Base-by-base conservation (phyloP, 202 grass and related monocot species). In the Schoenoplectus triqueter region DNA sequence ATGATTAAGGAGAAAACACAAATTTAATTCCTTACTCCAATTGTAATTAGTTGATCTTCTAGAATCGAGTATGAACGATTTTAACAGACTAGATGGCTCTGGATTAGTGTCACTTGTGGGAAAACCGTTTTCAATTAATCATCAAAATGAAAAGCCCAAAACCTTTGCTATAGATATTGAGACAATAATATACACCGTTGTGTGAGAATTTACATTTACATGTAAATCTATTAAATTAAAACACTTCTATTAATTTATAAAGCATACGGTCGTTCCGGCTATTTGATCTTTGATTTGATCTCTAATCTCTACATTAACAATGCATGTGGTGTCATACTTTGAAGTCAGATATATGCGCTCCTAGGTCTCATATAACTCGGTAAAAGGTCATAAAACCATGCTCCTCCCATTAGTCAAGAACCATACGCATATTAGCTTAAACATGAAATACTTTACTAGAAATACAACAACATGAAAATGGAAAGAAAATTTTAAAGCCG, bases 401-500 rank as follows among this genome's bases (percentile, higher is more conserved):
- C 51, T 56, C 10, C 18, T 56, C 13, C 59, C 54, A 59, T 17
- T 42, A 78, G 75, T n/a, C 8, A 45, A 60, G 13, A 78, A 78
- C 74, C 55, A 18, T 61, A 78, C 31, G n/a, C 75, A 60, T n/a
- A 59, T 60, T 78, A 61, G 75, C 54, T 78, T 18, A 44, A 78
- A 57, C 45, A 41, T 52, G 65, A 83, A 55, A 83, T 55, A 44
- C 44, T 83, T 83, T 64, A 44, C 64, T 57, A n/a, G 47, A 42
- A 67, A 70, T 83, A 83, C 65, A 83, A 83, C 63, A 83, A 83
- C 46, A 83, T 68, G 81, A 59, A 83, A 83, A 66, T 15, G 6
- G 55, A 57, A 51, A 57, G 10, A 5, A 59, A 57, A 42, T 57
- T 81, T 57, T 8, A 69, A 83, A 47, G 19, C 5, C 45, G 69